Evolutionary conservation across 129 eudicot species (phyloP).

Genomic region (Flaveria trinervia): DNA sequence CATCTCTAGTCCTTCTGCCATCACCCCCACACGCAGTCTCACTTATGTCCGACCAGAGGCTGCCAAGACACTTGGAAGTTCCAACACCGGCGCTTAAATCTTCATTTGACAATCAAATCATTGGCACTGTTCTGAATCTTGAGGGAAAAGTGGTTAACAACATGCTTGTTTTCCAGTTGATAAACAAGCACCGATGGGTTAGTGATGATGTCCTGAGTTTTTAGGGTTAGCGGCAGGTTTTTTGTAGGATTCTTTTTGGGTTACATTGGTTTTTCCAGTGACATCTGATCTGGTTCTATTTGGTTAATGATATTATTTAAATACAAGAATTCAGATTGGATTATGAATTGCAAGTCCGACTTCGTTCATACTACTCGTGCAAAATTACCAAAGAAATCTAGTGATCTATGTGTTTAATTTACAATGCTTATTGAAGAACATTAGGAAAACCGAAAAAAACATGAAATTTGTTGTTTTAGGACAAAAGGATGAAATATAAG

Average conservation of each 20-base stretch:
- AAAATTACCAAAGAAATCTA: too few species aligned
- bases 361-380: too few species aligned
- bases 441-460: too few species aligned
- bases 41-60: conserved; percentile 70
- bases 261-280: conserved; percentile 6
- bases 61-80: conserved; percentile 49
- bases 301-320: not conserved
- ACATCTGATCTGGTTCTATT: conserved; percentile 11
- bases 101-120: not conserved
- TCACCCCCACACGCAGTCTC: conserved; percentile 57
- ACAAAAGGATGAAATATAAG: too few species aligned
- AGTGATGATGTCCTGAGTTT: conserved; percentile 17
- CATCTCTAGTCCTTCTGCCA: conserved; percentile 31
- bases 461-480: too few species aligned
- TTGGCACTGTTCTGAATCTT: conserved; percentile 12
- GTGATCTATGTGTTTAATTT: too few species aligned
- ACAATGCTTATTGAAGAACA: too few species aligned
- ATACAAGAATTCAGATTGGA: not conserved
- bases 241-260: conserved; percentile 16
- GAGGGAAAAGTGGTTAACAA: not conserved
- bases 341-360: not conserved
- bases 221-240: conserved; percentile 17
- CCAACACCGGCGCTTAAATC: conserved; percentile 33
- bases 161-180: conserved; percentile 27
- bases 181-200: conserved; percentile 7